These are phyloP conservation scores for Cystofilobasidium macerans DNA, from an alignment of 768 basidiomycete genomes.

Conservation along the genomic window DNA sequence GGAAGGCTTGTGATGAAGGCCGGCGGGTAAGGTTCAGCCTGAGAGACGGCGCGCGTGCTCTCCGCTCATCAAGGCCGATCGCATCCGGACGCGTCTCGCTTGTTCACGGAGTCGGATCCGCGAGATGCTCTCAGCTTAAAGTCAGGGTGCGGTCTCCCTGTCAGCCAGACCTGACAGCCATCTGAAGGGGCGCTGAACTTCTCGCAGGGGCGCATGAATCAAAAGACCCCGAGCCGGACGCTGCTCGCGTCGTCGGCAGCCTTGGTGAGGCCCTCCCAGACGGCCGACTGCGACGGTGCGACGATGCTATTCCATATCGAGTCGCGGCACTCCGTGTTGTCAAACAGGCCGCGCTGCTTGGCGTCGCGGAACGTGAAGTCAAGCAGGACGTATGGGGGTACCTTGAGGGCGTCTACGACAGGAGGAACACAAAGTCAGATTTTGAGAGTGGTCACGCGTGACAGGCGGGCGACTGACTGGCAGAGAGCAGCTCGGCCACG, in stretches of 20 bases:
- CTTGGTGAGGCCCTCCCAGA: background rate
- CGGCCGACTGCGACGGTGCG: background rate
- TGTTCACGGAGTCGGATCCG: no score
- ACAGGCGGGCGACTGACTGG: slow-evolving; percentile 6
- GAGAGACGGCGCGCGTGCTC: no score
- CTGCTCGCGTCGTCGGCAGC: background rate
- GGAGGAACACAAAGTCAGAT: background rate
- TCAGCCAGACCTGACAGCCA: no score
- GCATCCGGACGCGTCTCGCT: no score
- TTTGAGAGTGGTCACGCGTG: background rate
- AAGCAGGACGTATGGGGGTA: slow-evolving; percentile 17
- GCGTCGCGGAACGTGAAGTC: slow-evolving; percentile 20
- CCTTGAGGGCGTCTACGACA: slow-evolving; percentile 14
- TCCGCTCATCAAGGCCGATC: no score
- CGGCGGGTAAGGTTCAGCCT: no score
- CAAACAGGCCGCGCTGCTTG: slow-evolving; percentile 18
- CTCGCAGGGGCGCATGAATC: background rate
- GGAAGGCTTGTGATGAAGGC: background rate
- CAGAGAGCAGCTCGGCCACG: slow-evolving; percentile 22
- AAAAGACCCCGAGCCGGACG: slow-evolving; percentile 9
- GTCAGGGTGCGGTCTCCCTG: no score
- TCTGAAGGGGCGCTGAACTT: background rate
- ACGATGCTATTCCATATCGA: slow-evolving; percentile 16
- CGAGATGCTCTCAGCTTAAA: no score
- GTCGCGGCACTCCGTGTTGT: slow-evolving; percentile 18